Evolutionary conservation across 306 rosid species (phyloP), one percentile per base, ranked within the genome.

Genomic region (Coriaria nepalensis): DNA sequence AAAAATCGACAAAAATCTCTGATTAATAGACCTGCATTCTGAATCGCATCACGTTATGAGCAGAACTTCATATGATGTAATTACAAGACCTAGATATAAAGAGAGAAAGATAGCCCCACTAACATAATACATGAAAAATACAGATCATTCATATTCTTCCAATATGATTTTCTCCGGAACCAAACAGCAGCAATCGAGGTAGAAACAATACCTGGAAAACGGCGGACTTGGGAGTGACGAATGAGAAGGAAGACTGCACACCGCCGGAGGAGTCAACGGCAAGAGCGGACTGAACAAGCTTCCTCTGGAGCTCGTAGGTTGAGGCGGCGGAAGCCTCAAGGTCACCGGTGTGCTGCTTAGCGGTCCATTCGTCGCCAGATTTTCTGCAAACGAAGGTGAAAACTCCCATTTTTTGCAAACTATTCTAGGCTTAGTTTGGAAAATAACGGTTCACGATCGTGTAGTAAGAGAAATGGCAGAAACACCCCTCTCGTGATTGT

Each of bases 191-290:
- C 41, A 33, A 1, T 7, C 54, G 37, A 10, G 13, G 32, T 2
- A 35, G 35, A 13, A 8, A 0, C 20, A 6, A 37, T 48, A 88
- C 97, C 93, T 76, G 86, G 52, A 83, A 88, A 46, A 88, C 82
- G 0, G 77, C 95, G 13, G 97, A 81, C 29, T 67, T 0, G 2
- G 97, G 95, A 15, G 72, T 35, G 13, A 83, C 50, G 10, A n/a
- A 6, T 39, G 97, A 81, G 78, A 63, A 88, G 29, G 97, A 81
- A 48, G 84, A 70, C 71, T 74, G 95, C 13, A 88, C 83, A 8
- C 60, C 77, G 6, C 97, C 95, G 49, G 80, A 73, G 10, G 77
- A 76, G 54, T 88, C 97, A 14, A 33, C 61, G 55, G 80, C 72
- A 55, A 81, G 86, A 34, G 70, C 86, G 47, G 77, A 14, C 5